phyloP scores from a whole-genome alignment of 805 yeast genomes.

The Wickerhamomyces pijperi region DNA sequence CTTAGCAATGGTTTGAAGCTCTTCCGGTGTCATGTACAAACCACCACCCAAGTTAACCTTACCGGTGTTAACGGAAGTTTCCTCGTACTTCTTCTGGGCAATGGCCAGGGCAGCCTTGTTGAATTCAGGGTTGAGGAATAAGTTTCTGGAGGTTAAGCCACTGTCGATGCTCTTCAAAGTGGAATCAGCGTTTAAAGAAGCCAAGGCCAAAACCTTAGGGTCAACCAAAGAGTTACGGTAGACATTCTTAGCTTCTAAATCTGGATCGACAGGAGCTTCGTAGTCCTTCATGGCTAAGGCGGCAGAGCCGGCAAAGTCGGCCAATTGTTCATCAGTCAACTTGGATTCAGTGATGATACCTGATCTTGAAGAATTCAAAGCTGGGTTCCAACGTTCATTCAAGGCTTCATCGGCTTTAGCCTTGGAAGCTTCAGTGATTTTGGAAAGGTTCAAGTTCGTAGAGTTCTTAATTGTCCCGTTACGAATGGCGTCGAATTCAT shows the following conservation, averaged over 20 bases:
- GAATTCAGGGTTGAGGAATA: slow-evolving; percentile 36
- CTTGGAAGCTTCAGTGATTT: slow-evolving; percentile 37
- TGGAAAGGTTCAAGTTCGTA: slow-evolving; percentile 38
- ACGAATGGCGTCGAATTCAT: slow-evolving; percentile 32
- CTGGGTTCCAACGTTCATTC: slow-evolving; percentile 19
- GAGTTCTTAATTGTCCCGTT: slow-evolving; percentile 23
- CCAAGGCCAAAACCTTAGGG: slow-evolving; percentile 35
- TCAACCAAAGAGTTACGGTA: slow-evolving; percentile 26
- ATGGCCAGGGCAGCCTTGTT: slow-evolving; percentile 67
- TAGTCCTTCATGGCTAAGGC: slow-evolving; percentile 41
- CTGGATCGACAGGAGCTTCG: slow-evolving; percentile 26
- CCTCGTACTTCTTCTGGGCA: slow-evolving; percentile 59
- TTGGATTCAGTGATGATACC: slow-evolving; percentile 32
- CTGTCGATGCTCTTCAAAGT: slow-evolving; percentile 29
- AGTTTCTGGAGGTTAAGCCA: slow-evolving; percentile 27
- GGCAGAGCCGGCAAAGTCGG: slow-evolving; percentile 40
- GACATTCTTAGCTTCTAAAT: slow-evolving; percentile 30
- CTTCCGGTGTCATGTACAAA: slow-evolving; percentile 58
- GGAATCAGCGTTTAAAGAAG: slow-evolving; percentile 37
- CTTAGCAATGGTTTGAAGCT: slow-evolving; percentile 71
- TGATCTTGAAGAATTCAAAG: slow-evolving; percentile 20
- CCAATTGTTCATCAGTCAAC: slow-evolving; percentile 29
- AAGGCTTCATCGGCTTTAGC: slow-evolving; percentile 24
- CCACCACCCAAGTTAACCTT: slow-evolving; percentile 85
- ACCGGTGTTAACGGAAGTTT: slow-evolving; percentile 36